phyloP scores from a whole-genome alignment of 371 early-diverging fungal species.

The Mortierella sp. region DNA sequence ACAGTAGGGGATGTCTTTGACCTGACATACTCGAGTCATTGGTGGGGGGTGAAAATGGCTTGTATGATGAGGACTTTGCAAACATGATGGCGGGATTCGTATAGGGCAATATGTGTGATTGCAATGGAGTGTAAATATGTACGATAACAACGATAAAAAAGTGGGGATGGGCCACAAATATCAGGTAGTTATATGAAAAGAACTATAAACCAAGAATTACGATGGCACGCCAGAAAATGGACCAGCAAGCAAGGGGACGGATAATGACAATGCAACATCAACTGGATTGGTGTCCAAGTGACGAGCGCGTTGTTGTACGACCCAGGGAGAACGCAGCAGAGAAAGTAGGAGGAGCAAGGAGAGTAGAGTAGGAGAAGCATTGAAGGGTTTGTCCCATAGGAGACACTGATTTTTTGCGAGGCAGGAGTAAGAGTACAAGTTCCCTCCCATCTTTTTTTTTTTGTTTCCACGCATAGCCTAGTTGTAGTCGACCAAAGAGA shows the following conservation, averaged over 20 bases:
- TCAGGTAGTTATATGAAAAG: background rate
- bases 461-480: background rate
- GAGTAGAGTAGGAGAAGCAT: background rate
- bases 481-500: background rate
- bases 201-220: background rate
- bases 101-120: background rate
- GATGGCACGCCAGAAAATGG: conserved; percentile 7
- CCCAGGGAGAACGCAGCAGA: background rate
- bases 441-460: background rate
- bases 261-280: conserved; percentile 4
- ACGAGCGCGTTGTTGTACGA: background rate
- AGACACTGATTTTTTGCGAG: background rate
- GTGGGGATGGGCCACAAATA: background rate
- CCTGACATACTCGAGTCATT: background rate
- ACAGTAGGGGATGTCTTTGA: conserved; percentile 9
- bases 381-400: conserved; percentile 4
- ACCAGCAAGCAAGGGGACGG: conserved; percentile 5
- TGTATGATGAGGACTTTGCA: conserved; percentile 17
- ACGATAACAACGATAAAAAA: background rate
- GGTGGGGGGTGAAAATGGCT: background rate
- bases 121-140: background rate
- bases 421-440: background rate
- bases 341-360: background rate
- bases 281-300: background rate
- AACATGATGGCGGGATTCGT: conserved; percentile 9